Evolutionary conservation across 768 basidiomycete species (phyloP).

Genomic region (Mycena belliarum): DNA sequence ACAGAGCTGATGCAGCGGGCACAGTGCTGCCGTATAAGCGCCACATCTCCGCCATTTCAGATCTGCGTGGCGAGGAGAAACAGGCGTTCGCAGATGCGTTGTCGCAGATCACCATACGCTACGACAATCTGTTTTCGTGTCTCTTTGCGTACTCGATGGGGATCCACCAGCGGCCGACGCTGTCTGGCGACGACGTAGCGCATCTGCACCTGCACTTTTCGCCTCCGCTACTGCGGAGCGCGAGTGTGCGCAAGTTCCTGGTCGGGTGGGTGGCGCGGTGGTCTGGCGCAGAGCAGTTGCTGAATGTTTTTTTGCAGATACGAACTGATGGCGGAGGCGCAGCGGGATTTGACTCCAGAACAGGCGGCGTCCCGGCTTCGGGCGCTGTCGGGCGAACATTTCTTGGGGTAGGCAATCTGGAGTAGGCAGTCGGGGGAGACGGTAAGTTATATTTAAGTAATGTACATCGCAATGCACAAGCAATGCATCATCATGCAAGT

Average conservation of each 20-base stretch:
- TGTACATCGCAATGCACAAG: too few species aligned
- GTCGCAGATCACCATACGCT: conserved; percentile 61
- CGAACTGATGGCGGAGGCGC: conserved; percentile 88
- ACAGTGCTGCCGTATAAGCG: conserved; percentile 76
- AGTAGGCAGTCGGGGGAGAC: too few species aligned
- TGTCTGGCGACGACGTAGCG: conserved; percentile 55
- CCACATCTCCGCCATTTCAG: conserved; percentile 71
- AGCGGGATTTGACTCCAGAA: conserved; percentile 88
- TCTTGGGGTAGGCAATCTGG: background rate
- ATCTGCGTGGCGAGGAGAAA: conserved; percentile 64
- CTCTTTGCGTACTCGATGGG: conserved; percentile 96
- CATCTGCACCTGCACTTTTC: conserved; percentile 89
- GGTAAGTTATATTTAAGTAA: too few species aligned
- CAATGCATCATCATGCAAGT: too few species aligned
- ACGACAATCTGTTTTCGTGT: conserved; percentile 80
- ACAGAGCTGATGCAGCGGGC: background rate
- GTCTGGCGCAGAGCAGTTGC: background rate
- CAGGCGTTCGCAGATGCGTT: conserved; percentile 67
- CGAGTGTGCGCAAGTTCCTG: conserved; percentile 83
- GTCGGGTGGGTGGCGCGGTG: conserved; percentile 64
- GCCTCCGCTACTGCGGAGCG: conserved; percentile 81
- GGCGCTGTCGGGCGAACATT: conserved; percentile 14
- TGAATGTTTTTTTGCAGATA: conserved; percentile 48
- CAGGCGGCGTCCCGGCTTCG: conserved; percentile 75
- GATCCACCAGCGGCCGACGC: conserved; percentile 80